Conservation (phyloP, 768 basidiomycete genomes). For the Scleroderma bovista region DNA sequence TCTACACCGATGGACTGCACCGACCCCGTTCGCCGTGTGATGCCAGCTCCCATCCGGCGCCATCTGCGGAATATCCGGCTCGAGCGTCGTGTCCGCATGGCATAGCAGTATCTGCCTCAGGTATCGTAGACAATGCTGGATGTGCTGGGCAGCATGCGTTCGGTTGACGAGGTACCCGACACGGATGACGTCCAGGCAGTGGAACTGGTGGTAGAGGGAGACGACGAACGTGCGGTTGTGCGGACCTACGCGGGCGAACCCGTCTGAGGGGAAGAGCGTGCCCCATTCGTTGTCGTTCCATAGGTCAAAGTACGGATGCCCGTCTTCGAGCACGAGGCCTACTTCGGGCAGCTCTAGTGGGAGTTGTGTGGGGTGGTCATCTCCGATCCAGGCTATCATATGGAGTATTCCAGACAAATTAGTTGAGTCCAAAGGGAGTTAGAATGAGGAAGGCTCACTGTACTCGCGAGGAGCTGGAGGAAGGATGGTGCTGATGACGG, state of each 20-base stretch:
- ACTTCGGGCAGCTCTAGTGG: constrained; percentile 25
- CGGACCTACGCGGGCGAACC: constrained; percentile 31
- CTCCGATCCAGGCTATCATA: constrained; percentile 23
- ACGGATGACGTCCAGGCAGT: constrained; percentile 39
- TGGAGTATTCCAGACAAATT: neutral
- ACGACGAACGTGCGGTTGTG: constrained; percentile 28
- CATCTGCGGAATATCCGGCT: constrained; percentile 26
- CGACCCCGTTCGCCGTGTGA: constrained; percentile 26
- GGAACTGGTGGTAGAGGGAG: constrained; percentile 45
- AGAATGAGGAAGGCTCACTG: constrained; percentile 10
- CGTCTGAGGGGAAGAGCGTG: constrained; percentile 27
- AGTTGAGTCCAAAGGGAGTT: neutral
- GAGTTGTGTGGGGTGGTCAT: constrained; percentile 28
- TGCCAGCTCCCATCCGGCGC: constrained; percentile 15
- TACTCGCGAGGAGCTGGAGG: constrained; percentile 16
- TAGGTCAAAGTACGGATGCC: constrained; percentile 25
- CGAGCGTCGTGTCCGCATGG: constrained; percentile 34
- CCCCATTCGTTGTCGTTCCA: constrained; percentile 33
- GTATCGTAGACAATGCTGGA: constrained; percentile 36
- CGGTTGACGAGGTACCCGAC: constrained; percentile 20
- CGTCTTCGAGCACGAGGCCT: constrained; percentile 21
- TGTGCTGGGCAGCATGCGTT: constrained; percentile 24
- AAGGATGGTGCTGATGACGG: constrained; percentile 9
- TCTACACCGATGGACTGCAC: constrained; percentile 27
- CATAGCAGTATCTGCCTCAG: constrained; percentile 35